Conservation (phyloP, 257 asterid species). For the Verbena officinalis region DNA sequence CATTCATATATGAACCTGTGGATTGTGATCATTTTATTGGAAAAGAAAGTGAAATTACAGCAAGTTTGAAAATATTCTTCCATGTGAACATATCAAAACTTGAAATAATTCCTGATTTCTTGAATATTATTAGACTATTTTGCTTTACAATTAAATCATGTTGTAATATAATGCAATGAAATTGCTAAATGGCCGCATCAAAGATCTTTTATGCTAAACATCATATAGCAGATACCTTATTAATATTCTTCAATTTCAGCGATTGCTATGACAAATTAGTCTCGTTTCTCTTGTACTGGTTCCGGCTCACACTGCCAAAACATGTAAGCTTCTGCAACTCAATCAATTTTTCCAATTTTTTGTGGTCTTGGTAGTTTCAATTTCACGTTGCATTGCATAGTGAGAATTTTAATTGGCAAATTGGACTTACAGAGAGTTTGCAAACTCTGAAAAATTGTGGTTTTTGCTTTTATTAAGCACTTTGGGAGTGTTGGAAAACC, state of each 20-base stretch:
- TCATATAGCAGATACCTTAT: not conserved
- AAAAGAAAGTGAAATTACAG: not conserved
- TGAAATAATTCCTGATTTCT: not conserved
- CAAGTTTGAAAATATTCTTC: not conserved
- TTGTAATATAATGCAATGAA: not conserved
- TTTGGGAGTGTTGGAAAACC: too few species aligned
- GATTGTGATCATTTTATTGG: not conserved
- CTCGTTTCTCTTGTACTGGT: slow-evolving; percentile 92
- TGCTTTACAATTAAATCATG: not conserved
- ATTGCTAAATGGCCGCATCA: not conserved
- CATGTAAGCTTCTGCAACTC: slow-evolving; percentile 52
- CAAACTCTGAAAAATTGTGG: too few species aligned
- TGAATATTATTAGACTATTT: slow-evolving; percentile 1
- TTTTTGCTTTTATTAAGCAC: too few species aligned
- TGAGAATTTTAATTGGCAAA: too few species aligned
- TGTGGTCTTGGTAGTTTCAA: too few species aligned
- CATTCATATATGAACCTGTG: not conserved
- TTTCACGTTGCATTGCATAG: too few species aligned
- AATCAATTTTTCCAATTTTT: not conserved
- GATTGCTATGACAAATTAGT: slow-evolving; percentile 85
- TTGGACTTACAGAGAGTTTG: too few species aligned
- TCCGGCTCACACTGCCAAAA: slow-evolving; percentile 71
- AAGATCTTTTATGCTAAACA: not conserved
- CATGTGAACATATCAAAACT: not conserved
- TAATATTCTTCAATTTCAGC: slow-evolving; percentile 46